phyloP scores from a whole-genome alignment of 306 rosid species.

The Glycine soja region DNA sequence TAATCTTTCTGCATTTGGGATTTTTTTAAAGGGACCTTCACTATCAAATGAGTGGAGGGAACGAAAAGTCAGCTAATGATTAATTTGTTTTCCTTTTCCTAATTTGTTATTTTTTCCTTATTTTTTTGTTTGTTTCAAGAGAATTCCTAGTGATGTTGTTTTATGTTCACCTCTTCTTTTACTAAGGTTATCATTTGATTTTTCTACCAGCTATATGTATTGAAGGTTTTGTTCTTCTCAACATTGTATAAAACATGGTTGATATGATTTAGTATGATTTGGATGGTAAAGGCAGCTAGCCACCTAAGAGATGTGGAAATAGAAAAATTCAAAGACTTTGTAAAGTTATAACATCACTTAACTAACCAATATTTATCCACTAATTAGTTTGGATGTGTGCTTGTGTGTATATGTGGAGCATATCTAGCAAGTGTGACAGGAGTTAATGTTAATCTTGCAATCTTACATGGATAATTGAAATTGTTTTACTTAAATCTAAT shows the following conservation, averaged over 20 bases:
- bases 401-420: neutral
- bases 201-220: neutral
- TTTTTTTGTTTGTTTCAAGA: neutral
- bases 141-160: neutral
- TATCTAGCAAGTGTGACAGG: neutral
- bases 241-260: neutral
- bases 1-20: neutral
- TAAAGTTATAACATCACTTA: neutral
- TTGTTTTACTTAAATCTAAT: neutral
- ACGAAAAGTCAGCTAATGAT: neutral
- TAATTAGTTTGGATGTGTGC: neutral
- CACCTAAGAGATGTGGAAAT: neutral
- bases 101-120: constrained; percentile 8
- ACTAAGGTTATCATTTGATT: neutral
- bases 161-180: neutral
- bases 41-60: neutral
- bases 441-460: neutral
- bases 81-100: constrained; percentile 6
- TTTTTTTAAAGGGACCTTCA: neutral
- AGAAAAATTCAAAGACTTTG: constrained; percentile 19
- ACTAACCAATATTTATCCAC: neutral
- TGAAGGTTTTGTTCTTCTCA: constrained; percentile 7
- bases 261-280: neutral
- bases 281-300: neutral
- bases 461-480: neutral